Evolutionary conservation across 805 yeast genomes (phyloP), one percentile per base, ranked within the genome.

Genomic region (Saturnispora saitoi): DNA sequence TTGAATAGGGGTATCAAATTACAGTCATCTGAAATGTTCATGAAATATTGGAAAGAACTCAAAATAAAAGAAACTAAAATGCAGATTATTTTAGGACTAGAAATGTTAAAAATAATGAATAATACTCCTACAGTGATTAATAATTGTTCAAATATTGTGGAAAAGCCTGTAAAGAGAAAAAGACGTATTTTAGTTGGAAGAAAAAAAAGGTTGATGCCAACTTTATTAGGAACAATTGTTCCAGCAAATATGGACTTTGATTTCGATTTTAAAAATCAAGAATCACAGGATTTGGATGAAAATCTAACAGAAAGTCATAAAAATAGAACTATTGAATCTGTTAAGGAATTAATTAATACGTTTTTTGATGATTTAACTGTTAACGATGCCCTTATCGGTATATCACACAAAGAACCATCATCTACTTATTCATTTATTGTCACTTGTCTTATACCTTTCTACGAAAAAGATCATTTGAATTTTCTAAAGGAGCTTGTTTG

Each of bases 151-250:
- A 5, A 4, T 4, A 12, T 32, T 10, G 42, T 9, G 9, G 30
- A 26, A 15, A 43, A 32, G 10, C 50, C 42, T 6, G 36, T 29
- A 14, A 42, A 43, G 12, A 45, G 31, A 38, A 47, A 34, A 32
- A 15, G 40, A 10, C 41, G 29, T 15, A 10, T 28, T 17, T 37
- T 53, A 7, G 66, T 64, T 5, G 66, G 67, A 4, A 56, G 64
- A 17, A 64, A 61, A 40, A 62, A 61, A 45, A 49, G 67, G 30
- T 49, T 64, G 7, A 58, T 65, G 3, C 69, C 70, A 3, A 65
- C 69, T 0, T 47, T 66, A 8, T 49, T 63, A 20, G 70, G 69
- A 4, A 62, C 66, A 0, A 63, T 54, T 1, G 45, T 60, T 19
- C 58, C 64, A 3, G 28, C 55, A 26, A 49, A 48, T 39, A 24